These are phyloP conservation scores for Fusarium duplospermum DNA, from an alignment of 2,329 filamentous ascomycete species.

Conservation along the genomic window DNA sequence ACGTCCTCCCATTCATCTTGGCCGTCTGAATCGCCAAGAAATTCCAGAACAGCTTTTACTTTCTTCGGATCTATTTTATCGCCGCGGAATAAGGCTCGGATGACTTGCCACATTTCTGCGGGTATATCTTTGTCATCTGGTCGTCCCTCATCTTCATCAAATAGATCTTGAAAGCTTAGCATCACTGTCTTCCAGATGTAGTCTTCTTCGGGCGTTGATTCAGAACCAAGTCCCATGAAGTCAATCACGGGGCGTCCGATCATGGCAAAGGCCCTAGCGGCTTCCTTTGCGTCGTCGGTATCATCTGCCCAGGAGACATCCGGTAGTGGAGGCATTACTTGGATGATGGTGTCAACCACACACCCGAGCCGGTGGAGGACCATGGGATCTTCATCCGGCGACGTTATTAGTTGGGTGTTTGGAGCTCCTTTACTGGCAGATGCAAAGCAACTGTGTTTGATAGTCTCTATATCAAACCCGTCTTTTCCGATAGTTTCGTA, in stretches of 20 bases:
- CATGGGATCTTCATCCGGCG: not conserved
- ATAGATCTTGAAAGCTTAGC: not conserved
- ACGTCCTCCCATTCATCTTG: not conserved
- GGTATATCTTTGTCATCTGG: not conserved
- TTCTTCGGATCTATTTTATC: not conserved
- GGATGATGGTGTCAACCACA: not conserved
- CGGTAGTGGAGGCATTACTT: not conserved
- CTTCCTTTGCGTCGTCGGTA: not conserved
- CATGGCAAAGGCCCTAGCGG: not conserved
- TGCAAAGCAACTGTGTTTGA: not conserved
- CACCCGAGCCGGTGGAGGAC: not conserved
- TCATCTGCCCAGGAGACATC: not conserved
- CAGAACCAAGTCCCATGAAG: not conserved
- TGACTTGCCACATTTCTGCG: not conserved
- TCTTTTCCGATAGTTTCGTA: not conserved
- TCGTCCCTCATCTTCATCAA: not conserved
- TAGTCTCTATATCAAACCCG: not conserved
- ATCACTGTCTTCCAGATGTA: not conserved
- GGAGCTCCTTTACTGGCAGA: not conserved
- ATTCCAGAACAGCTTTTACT: not conserved
- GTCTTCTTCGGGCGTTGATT: not conserved
- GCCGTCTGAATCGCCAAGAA: not conserved
- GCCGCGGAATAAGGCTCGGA: not conserved
- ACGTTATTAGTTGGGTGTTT: not conserved
- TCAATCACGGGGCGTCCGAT: not conserved